Conservation (phyloP, 1,284 basidiomycete species). For the Ceratobasidium sp. region DNA sequence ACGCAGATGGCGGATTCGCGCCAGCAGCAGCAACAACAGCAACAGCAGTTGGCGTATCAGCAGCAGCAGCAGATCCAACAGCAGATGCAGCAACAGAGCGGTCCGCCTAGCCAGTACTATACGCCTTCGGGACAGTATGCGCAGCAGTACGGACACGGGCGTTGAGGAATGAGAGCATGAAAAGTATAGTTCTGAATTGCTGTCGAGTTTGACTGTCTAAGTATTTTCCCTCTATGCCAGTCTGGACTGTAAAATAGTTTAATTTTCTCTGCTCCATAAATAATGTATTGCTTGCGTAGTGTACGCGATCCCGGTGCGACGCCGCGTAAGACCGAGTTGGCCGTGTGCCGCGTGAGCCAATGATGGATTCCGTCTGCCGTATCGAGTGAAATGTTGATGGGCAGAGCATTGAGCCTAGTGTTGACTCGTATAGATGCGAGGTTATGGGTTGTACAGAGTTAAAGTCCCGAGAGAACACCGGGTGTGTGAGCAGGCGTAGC, state of each 20-base stretch:
- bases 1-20: constrained; percentile 46
- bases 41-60: constrained; percentile 54
- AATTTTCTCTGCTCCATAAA: neutral
- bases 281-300: constrained; percentile 25
- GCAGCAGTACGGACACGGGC: constrained; percentile 43
- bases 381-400: no score
- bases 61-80: constrained; percentile 57
- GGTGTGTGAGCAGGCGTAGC: no score
- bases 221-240: neutral
- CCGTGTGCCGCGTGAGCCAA: no score
- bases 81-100: constrained; percentile 39
- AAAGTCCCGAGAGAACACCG: no score
- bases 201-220: neutral
- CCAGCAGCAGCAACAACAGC: constrained; percentile 60
- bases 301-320: no score
- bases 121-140: constrained; percentile 42
- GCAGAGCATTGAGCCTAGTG: no score
- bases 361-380: no score
- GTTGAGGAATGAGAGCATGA: constrained; percentile 9
- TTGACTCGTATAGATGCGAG: no score
- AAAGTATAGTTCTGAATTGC: constrained; percentile 4
- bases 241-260: constrained; percentile 24
- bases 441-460: no score
- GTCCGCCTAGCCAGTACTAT: constrained; percentile 41
- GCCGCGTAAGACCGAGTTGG: no score